phyloP scores from a whole-genome alignment of 108 stramenopile species.

The Skeletonema costatum region DNA sequence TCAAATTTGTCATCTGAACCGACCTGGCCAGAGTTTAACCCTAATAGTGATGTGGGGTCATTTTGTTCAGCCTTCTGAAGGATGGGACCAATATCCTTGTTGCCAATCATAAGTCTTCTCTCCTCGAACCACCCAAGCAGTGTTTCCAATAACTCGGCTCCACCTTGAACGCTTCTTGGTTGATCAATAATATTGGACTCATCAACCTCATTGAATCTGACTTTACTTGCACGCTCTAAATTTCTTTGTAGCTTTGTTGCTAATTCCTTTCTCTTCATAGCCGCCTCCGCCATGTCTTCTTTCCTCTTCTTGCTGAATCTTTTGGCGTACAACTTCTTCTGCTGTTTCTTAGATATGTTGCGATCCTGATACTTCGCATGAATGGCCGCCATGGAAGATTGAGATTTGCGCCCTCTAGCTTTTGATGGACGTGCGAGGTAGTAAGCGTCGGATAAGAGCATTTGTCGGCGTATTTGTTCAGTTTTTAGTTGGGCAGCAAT shows the following conservation, averaged over 20 bases:
- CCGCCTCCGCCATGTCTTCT: conserved; percentile 30
- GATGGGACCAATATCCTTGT: not conserved
- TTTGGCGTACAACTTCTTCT: conserved; percentile 37
- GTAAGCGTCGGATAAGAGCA: conserved; percentile 41
- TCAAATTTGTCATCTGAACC: conserved; percentile 17
- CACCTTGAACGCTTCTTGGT: conserved; percentile 1
- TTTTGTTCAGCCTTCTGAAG: not conserved
- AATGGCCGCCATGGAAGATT: conserved; percentile 26
- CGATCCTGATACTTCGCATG: conserved; percentile 41
- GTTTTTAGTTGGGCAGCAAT: conserved; percentile 35
- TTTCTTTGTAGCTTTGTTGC: conserved; percentile 30
- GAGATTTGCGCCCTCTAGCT: conserved; percentile 20
- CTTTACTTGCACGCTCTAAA: conserved; percentile 6
- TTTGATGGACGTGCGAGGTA: conserved; percentile 44
- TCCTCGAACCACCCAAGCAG: conserved; percentile 26
- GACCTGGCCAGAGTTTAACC: not conserved
- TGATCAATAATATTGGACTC: not conserved
- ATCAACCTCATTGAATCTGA: not conserved
- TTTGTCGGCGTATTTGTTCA: conserved; percentile 41
- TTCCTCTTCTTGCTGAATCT: conserved; percentile 36
- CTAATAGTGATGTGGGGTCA: conserved; percentile 1
- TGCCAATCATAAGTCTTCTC: not conserved
- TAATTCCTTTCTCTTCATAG: conserved; percentile 32
- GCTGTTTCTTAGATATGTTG: conserved; percentile 48
- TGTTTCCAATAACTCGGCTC: conserved; percentile 7